Conservation (phyloP, 2,329 filamentous ascomycete genomes). For the Fusarium pseudoanthophilum region DNA sequence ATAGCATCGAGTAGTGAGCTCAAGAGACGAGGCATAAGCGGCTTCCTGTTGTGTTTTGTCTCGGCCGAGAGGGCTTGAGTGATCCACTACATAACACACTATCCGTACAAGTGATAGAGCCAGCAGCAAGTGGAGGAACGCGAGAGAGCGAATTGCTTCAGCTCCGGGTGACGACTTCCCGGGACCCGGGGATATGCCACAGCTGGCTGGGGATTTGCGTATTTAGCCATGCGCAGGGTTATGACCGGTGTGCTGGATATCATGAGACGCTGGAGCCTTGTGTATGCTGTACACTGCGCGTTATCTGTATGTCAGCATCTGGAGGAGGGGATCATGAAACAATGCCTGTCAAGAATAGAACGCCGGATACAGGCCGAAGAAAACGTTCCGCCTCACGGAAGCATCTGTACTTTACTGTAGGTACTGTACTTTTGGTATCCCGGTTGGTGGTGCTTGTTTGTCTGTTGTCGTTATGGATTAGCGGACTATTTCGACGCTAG, state of each 20-base stretch:
- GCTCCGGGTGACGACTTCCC: conserved; percentile 16
- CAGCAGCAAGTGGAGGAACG: conserved; percentile 7
- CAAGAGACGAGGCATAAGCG: background rate
- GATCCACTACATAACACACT: background rate
- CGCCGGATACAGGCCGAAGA: conserved; percentile 8
- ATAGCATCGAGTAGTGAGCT: background rate
- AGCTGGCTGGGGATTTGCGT: conserved; percentile 1
- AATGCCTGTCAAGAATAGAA: background rate
- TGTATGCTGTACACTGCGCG: background rate
- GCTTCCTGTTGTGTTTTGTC: conserved; percentile 5
- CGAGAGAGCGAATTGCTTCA: background rate
- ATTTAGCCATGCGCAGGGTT: background rate
- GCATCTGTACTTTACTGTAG: background rate
- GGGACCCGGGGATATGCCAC: conserved; percentile 20
- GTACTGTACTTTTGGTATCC: conserved; percentile 1
- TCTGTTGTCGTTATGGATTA: conserved; percentile 13
- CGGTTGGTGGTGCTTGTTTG: conserved; percentile 9
- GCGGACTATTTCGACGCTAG: conserved; percentile 29
- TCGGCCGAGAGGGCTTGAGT: conserved; percentile 8
- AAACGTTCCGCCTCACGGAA: background rate
- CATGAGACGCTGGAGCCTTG: background rate
- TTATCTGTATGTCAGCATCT: background rate
- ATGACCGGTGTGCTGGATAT: conserved; percentile 12
- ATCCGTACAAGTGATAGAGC: conserved; percentile 3
- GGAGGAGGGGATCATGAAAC: conserved; percentile 4